Evolutionary conservation across 495 filamentous ascomycete genomes (phyloP).

Genomic region (Penicillium taxi): DNA sequence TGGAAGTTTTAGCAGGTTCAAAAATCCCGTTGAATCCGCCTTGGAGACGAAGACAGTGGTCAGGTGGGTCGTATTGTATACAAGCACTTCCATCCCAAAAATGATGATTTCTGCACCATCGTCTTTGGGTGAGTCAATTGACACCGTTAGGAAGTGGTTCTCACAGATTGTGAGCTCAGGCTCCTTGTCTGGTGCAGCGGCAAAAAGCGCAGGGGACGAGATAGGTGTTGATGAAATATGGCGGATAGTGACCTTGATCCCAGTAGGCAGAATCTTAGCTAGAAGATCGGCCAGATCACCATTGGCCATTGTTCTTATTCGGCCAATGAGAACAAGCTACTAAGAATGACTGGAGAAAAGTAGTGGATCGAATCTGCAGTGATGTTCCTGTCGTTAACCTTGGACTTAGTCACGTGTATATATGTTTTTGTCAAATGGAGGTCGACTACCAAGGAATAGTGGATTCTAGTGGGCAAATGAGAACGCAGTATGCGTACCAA

Average conservation of each 20-base stretch:
- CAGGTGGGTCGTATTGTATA: conserved; percentile 65
- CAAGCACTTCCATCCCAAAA: conserved; percentile 58
- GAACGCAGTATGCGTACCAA: no score
- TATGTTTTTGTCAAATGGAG: no score
- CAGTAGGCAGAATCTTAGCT: conserved; percentile 62
- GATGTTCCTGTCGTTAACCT: conserved; percentile 8
- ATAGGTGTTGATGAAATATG: conserved; percentile 84
- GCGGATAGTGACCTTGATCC: conserved; percentile 62
- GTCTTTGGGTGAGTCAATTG: conserved; percentile 42
- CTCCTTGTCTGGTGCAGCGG: conserved; percentile 60
- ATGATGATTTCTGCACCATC: conserved; percentile 43
- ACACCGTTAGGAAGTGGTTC: conserved; percentile 75
- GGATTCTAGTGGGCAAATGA: no score
- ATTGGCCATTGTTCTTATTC: conserved; percentile 20
- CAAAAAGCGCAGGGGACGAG: conserved; percentile 62
- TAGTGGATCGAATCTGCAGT: conserved; percentile 10
- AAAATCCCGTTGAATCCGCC: conserved; percentile 88
- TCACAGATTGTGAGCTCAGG: conserved; percentile 75
- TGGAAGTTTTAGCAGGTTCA: conserved; percentile 55
- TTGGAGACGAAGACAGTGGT: conserved; percentile 93
- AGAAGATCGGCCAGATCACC: conserved; percentile 45
- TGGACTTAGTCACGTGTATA: conserved; percentile 21
- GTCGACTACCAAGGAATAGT: no score
- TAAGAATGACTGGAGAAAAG: conserved; percentile 11
- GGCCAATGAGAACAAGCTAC: conserved; percentile 20